Percentiles rank a stretch among this genome's conserved stretches.
Evolutionary conservation across 2,329 filamentous ascomycete genomes (phyloP).

Genomic region (Diaporthe sp.): DNA sequence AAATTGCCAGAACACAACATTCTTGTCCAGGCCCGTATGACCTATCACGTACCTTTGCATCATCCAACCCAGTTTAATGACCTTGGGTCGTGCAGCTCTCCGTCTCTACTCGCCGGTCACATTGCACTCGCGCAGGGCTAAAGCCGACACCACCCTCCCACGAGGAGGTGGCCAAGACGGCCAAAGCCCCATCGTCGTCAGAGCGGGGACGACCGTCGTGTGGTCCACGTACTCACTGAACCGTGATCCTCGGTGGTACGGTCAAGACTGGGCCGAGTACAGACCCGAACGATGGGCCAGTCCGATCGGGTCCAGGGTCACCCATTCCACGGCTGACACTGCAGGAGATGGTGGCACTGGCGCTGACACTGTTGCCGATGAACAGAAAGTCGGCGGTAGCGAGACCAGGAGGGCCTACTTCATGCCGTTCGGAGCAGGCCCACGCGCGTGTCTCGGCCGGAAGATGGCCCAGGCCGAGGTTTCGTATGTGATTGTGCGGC

Average conservation of each 20-base stretch:
- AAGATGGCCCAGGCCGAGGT: constrained; percentile 38
- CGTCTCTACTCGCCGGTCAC: constrained; percentile 40
- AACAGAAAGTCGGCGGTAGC: neutral
- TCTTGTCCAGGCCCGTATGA: neutral
- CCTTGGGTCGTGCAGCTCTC: constrained; percentile 19
- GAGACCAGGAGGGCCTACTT: constrained; percentile 36
- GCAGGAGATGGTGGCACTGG: neutral
- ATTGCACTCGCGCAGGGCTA: constrained; percentile 36
- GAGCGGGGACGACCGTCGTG: constrained; percentile 37
- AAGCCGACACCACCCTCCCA: constrained; percentile 34
- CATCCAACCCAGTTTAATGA: neutral
- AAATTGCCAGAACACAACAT: neutral
- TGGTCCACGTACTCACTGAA: constrained; percentile 42
- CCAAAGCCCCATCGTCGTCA: constrained; percentile 22
- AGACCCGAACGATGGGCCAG: constrained; percentile 39
- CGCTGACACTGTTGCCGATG: neutral
- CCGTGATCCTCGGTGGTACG: constrained; percentile 37
- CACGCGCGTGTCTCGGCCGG: constrained; percentile 37
- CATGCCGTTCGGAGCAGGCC: constrained; percentile 40
- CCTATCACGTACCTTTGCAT: neutral
- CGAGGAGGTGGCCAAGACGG: constrained; percentile 36
- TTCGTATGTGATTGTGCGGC: constrained; percentile 36
- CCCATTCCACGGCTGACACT: neutral
- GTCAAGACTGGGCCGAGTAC: constrained; percentile 40
- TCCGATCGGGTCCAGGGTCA: neutral